Conservation (phyloP, 164 flowering plant genomes). For the Tinospora cordifolia region DNA sequence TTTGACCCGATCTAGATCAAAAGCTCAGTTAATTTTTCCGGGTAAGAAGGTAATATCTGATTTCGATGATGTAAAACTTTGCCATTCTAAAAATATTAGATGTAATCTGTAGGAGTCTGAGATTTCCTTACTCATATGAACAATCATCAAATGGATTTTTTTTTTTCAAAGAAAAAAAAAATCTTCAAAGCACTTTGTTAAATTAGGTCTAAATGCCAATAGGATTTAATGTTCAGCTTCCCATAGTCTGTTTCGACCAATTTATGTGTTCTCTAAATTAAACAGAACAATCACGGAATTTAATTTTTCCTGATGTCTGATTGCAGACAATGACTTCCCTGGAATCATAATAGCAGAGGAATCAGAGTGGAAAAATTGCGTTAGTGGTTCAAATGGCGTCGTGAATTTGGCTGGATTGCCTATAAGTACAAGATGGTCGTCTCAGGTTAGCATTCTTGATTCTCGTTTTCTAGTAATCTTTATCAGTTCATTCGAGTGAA, state of each 20-base stretch:
- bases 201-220: neutral
- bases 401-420: constrained; percentile 96
- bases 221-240: neutral
- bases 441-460: constrained; percentile 48
- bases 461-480: neutral
- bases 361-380: constrained; percentile 66
- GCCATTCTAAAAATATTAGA: neutral
- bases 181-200: neutral
- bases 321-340: constrained; percentile 59
- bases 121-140: neutral
- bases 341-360: constrained; percentile 81
- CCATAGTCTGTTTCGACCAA: neutral
- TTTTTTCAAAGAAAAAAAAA: too few species aligned
- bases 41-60: constrained; percentile 96
- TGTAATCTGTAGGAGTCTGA: neutral
- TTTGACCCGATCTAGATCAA: constrained; percentile 77
- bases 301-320: constrained; percentile 10
- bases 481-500: neutral
- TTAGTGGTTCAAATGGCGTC: constrained; percentile 80
- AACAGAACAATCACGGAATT: neutral
- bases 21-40: constrained; percentile 75
- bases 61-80: neutral
- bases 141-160: neutral
- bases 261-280: neutral
- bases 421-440: constrained; percentile 92